These are phyloP conservation scores for Penicillium flavigenum DNA, from an alignment of 495 filamentous ascomycete species.

Conservation along the genomic window DNA sequence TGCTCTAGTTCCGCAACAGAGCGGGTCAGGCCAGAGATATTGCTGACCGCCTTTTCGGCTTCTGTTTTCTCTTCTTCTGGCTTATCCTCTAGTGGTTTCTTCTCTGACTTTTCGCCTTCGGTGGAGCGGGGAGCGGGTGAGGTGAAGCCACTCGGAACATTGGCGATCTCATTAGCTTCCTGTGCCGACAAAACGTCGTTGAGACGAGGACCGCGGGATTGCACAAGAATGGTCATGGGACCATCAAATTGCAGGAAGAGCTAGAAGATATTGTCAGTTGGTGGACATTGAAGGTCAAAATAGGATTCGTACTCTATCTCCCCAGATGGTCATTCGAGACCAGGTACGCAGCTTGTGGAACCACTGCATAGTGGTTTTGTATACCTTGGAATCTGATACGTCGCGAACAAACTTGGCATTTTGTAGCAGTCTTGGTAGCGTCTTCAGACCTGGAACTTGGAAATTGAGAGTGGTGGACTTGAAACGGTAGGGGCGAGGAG, in stretches of 20 bases:
- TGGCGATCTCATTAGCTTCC: constrained; percentile 85
- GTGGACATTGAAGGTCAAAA: not conserved
- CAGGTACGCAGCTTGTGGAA: constrained; percentile 70
- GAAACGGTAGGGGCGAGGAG: constrained; percentile 81
- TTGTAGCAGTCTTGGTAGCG: constrained; percentile 54
- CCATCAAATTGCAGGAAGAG: constrained; percentile 88
- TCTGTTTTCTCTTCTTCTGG: constrained; percentile 19
- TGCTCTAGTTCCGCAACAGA: constrained; percentile 35
- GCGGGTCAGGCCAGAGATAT: constrained; percentile 31
- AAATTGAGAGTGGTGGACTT: constrained; percentile 72
- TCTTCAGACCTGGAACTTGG: constrained; percentile 67
- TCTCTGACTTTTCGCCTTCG: constrained; percentile 4
- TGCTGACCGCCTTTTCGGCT: constrained; percentile 22
- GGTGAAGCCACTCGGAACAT: constrained; percentile 55
- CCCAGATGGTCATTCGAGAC: constrained; percentile 81
- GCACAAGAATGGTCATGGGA: constrained; percentile 78
- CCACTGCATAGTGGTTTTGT: constrained; percentile 60
- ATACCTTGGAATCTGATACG: constrained; percentile 66
- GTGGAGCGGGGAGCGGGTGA: constrained; percentile 50
- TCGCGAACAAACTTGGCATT: constrained; percentile 67
- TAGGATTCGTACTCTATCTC: constrained; percentile 64
- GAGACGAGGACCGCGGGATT: constrained; percentile 72
- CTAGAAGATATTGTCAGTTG: constrained; percentile 34
- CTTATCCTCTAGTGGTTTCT: not conserved
- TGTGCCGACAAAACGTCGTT: constrained; percentile 70